phyloP scores from a whole-genome alignment of 305 asterid genomes.

The Rubia peregrina region DNA sequence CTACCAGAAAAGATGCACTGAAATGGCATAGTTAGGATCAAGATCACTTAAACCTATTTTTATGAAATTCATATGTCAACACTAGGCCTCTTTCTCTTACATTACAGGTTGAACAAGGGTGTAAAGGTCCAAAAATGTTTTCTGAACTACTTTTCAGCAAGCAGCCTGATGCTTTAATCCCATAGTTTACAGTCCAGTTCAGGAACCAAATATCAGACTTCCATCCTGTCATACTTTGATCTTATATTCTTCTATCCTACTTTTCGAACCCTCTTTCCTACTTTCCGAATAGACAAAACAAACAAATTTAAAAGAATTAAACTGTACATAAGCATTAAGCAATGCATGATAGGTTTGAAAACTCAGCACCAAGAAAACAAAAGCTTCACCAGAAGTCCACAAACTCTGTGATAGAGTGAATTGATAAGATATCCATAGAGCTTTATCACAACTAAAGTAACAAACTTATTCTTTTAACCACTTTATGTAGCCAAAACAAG shows the following conservation, averaged over 20 bases:
- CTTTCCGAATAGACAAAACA: background rate
- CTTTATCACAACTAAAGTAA: background rate
- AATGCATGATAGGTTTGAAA: background rate
- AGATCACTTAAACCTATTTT: background rate
- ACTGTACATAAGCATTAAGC: background rate
- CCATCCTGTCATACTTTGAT: background rate
- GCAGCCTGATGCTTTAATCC: background rate
- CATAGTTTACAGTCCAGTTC: background rate
- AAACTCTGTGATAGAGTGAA: background rate
- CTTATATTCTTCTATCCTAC: background rate
- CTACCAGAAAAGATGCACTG: background rate
- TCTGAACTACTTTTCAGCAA: background rate
- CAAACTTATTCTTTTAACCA: background rate
- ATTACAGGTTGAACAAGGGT: background rate
- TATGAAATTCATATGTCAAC: background rate
- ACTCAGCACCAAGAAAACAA: background rate
- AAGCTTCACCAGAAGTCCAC: background rate
- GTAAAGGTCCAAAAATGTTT: no score
- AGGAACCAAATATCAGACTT: background rate
- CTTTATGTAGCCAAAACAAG: background rate
- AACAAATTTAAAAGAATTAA: background rate
- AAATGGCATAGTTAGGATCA: background rate
- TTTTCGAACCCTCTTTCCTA: background rate
- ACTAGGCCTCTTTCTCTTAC: background rate
- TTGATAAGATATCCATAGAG: background rate